Conservation (phyloP, 2,329 filamentous ascomycete genomes). For the Exophiala sideris region DNA sequence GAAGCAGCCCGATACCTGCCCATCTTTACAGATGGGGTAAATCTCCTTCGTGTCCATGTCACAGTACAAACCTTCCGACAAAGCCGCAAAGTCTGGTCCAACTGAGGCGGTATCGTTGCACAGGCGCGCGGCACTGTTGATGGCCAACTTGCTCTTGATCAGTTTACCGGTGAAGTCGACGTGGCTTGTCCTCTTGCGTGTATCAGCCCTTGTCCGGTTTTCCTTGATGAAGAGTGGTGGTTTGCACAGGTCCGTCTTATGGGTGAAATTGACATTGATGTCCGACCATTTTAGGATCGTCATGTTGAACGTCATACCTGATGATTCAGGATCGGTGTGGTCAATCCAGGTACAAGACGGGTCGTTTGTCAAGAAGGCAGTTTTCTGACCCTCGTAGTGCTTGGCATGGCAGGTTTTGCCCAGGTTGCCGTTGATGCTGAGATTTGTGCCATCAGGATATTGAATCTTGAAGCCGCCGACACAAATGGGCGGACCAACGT, state of each 20-base stretch:
- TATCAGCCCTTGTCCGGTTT: neutral
- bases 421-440: neutral
- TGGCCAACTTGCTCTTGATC: neutral
- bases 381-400: neutral
- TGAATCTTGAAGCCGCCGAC: neutral
- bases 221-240: neutral
- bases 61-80: conserved; percentile 2
- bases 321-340: neutral
- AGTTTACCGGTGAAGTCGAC: neutral
- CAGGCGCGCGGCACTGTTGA: neutral
- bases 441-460: neutral
- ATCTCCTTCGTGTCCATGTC: conserved; percentile 9
- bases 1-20: neutral
- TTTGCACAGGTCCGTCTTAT: neutral
- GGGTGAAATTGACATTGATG: neutral
- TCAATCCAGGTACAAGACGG: neutral
- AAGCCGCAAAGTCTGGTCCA: conserved; percentile 3
- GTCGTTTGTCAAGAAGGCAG: neutral
- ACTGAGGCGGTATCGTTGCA: neutral
- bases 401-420: neutral
- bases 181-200: neutral
- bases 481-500: neutral
- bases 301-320: neutral
- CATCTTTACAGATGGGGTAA: conserved; percentile 5
- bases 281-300: neutral